Base-by-base conservation (phyloP, 257 asterid genomes). In the Fraxinus pennsylvanica region DNA sequence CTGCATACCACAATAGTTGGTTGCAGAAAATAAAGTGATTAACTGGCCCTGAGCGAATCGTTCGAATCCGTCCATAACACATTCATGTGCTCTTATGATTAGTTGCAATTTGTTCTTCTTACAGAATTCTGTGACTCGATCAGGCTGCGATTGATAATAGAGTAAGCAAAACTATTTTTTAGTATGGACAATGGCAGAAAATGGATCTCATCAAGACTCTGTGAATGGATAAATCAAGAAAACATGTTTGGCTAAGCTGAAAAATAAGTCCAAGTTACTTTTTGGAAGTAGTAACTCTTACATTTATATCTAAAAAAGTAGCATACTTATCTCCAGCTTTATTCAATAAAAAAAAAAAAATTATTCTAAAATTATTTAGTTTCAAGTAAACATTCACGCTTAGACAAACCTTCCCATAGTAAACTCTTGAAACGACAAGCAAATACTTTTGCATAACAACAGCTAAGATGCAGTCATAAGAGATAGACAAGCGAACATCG, bases 31-130 rank as follows among this genome's bases (percentile, higher is more conserved):
- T 39, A 96, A 97, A 52, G 99, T 96, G 80, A 96, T 96, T 89
- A 96, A 70, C 83, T 96, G 99, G 61, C 99, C 98, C 82, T 96
- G 98, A 74, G 99, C 99, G 77, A 96, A 96, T 59, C 99, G 88
- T 81, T 96, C 99, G 29, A 96, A 96, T 74, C 99, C 99, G 85
- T 96, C 99, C 99, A 96, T 96, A 59, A 96, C 99, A 54, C 99
- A 96, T 80, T 96, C 99, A 39, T 96, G 99, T 61, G 99, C 99
- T 90, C 99, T 89, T 79, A 93, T 92, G 79, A 96, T 96, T 59
- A 96, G 93, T 76, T 89, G 97, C 78, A 96, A 81, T 84, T 91
- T 96, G 88, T 96, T 96, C 87, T 76, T 92, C 91, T 92, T 96
- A 82, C 99, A 96, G 88, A 96, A 96, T 6, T 94, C 99, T 14